Conservation (phyloP, 805 yeast species). For the Dipodascopsis tothii region DNA sequence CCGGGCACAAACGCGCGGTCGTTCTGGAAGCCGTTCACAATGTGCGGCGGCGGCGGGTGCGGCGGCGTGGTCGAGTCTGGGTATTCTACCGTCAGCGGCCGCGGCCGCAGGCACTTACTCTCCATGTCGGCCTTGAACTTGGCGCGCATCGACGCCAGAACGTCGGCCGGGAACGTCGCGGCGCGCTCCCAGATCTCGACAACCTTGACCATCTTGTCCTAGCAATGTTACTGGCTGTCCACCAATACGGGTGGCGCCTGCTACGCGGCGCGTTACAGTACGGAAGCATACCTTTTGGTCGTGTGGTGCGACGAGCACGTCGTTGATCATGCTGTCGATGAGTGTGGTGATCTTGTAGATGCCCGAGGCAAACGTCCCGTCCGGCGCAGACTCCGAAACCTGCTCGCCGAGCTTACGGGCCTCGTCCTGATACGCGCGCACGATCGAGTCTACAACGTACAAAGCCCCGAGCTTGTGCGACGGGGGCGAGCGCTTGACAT, state of each 20-base stretch:
- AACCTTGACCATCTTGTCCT: constrained; percentile 69
- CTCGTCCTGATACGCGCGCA: constrained; percentile 73
- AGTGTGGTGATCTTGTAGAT: constrained; percentile 56
- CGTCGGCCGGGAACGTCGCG: constrained; percentile 58
- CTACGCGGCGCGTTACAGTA: background rate
- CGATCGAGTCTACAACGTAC: constrained; percentile 87
- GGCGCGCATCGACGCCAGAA: constrained; percentile 46
- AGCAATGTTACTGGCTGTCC: background rate
- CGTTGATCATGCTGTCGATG: constrained; percentile 56
- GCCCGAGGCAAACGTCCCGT: constrained; percentile 70
- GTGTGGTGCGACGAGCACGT: constrained; percentile 49
- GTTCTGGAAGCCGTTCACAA: constrained; percentile 25
- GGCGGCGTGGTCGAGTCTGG: constrained; percentile 59
- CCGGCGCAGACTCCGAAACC: constrained; percentile 31
- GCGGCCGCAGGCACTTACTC: background rate
- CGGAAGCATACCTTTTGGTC: constrained; percentile 41
- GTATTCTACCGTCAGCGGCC: constrained; percentile 20
- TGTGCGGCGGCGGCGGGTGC: constrained; percentile 47
- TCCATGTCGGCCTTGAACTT: constrained; percentile 17
- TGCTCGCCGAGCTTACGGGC: constrained; percentile 50
- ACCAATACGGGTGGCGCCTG: background rate
- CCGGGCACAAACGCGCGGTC: background rate
- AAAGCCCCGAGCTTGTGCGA: constrained; percentile 84
- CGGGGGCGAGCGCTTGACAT: constrained; percentile 65
- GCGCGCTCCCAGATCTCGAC: constrained; percentile 90